Base-by-base conservation (phyloP, 1,284 basidiomycete genomes). In the Apiotrichum akiyoshidainum region DNA sequence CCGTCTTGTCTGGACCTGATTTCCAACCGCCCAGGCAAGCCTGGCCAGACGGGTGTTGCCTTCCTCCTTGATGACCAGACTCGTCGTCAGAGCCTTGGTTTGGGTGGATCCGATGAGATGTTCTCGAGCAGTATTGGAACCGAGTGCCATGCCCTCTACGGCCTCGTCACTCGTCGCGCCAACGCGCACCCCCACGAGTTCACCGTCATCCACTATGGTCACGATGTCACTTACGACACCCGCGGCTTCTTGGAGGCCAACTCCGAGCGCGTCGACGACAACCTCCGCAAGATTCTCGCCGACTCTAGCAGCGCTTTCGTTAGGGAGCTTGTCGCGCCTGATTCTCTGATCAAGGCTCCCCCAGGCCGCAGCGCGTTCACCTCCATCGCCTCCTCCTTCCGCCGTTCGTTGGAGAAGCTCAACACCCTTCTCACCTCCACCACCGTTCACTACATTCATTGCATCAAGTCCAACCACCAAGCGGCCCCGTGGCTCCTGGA, bases 391-490 rank as follows among this genome's bases (percentile, higher is more conserved):
- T 55, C 61, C 7, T 63, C 61, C 3, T 63, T 63, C 58, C 58
- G 58, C 46, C 51, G 51, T 22, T 63, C 61, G 40, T 57, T 63
- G 21, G 54, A 58, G 40, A 46, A 58, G 53, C 58, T 63, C 22
- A 55, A 58, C 47, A 47, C 54, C 12, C 45, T 60, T n/a, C 56
- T 63, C 14, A 47, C 55, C 13, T 46, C 42, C 37, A 63, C 61
- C 19, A 57, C 45, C 22, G 58, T 60, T 5, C 61, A 58, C 46
- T 60, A 63, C 47, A 59, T 63, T 22, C 61, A 63, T 35, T 63
- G 61, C 52, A 60, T 63, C 58, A 63, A 63, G 58, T 56, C 61
- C 10, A 63, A 63, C 54, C 57, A 63, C 37, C 48, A 57, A 35
- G 58, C 61, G 2, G 54, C 47, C 40, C 46, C 58, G 1, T 53